A percentile compares a stretch with the other conserved stretches of the same genome.
Evolutionary conservation across 129 eudicot genomes (phyloP).

Genomic region (Pittosporum tobira): DNA sequence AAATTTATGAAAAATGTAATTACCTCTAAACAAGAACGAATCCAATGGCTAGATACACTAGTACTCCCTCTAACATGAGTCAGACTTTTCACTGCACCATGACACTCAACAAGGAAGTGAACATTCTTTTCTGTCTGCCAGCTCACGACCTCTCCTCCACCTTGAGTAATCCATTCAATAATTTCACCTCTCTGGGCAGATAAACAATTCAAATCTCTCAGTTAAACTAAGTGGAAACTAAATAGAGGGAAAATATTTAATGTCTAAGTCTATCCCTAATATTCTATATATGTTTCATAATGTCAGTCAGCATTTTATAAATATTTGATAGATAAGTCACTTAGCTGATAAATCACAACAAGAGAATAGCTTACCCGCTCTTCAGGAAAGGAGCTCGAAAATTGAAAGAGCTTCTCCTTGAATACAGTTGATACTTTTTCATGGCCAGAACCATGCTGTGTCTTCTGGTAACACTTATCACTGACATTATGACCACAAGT

Average conservation of each 20-base stretch:
- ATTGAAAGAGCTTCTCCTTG: conserved; percentile 46
- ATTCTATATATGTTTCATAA: background rate
- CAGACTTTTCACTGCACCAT: conserved; percentile 43
- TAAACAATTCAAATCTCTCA: conserved; percentile 10
- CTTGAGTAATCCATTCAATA: conserved; percentile 73
- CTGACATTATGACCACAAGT: conserved; percentile 21
- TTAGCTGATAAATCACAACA: conserved; percentile 5
- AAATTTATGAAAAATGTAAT: background rate
- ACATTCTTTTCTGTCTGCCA: conserved; percentile 27
- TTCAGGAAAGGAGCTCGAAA: conserved; percentile 72
- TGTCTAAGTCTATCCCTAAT: background rate
- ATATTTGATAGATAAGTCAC: background rate
- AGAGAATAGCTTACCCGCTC: conserved; percentile 50
- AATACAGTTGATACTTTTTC: conserved; percentile 47
- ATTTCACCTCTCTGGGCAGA: conserved; percentile 60
- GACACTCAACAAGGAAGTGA: conserved; percentile 64
- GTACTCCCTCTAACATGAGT: conserved; percentile 22
- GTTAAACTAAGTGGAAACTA: conserved; percentile 1
- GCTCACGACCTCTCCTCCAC: conserved; percentile 68
- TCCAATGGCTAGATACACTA: conserved; percentile 82
- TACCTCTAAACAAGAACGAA: conserved; percentile 78
- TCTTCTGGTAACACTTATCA: conserved; percentile 31
- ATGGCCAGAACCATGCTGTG: conserved; percentile 20
- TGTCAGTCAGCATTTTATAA: background rate
- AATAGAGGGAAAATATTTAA: background rate